Conservation (phyloP, 2,329 filamentous ascomycete species). For the Diplodia scrobiculata region DNA sequence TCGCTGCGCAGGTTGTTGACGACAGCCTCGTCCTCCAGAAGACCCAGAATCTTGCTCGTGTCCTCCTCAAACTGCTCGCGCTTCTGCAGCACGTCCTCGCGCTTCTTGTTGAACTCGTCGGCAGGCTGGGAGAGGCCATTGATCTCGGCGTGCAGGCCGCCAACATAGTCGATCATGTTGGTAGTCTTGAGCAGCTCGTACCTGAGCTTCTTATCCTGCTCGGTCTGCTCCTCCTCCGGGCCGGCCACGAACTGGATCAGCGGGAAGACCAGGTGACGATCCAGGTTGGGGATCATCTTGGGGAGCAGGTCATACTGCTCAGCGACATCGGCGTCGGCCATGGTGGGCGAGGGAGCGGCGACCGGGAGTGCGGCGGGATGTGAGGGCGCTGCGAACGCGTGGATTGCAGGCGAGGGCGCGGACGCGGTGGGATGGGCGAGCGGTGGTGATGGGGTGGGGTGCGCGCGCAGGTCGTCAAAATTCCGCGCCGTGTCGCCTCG, state of each 20-base stretch:
- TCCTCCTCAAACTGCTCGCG: constrained; percentile 83
- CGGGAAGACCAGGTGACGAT: constrained; percentile 94
- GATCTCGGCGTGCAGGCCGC: constrained; percentile 85
- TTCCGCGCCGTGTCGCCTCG: constrained; percentile 30
- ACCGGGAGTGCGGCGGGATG: not conserved
- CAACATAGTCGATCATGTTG: constrained; percentile 99
- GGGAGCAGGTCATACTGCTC: constrained; percentile 79
- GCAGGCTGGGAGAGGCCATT: constrained; percentile 77
- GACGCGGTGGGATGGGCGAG: constrained; percentile 30
- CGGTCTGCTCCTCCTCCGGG: constrained; percentile 73
- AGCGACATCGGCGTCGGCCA: constrained; percentile 57
- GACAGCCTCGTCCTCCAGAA: constrained; percentile 85
- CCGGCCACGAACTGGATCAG: constrained; percentile 88
- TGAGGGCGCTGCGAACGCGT: constrained; percentile 25
- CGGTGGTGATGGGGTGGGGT: constrained; percentile 28
- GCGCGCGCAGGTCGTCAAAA: constrained; percentile 25
- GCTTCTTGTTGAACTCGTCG: constrained; percentile 83
- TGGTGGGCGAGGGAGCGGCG: constrained; percentile 34
- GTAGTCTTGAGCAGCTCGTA: constrained; percentile 94
- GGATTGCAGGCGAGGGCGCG: constrained; percentile 6
- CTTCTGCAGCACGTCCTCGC: constrained; percentile 81
- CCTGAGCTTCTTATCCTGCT: constrained; percentile 80
- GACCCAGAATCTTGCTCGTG: constrained; percentile 82
- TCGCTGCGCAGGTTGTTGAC: constrained; percentile 89
- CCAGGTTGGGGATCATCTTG: constrained; percentile 86